Evolutionary conservation across 768 basidiomycete species (phyloP), one percentile per base, ranked within the genome.

Genomic region (Trametes villosa): DNA sequence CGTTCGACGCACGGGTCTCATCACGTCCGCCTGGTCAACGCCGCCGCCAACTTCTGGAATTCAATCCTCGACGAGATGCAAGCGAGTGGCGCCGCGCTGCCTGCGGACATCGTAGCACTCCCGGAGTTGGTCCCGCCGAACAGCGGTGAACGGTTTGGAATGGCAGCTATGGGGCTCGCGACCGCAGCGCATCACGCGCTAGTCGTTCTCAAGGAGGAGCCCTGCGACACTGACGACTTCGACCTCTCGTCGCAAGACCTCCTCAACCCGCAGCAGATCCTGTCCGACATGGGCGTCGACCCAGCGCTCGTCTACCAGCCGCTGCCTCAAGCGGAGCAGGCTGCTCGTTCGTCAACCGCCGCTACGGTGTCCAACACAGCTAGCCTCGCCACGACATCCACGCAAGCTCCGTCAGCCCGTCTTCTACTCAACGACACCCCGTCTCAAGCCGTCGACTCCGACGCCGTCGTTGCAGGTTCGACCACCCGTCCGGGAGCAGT

Each of bases 1-100:
- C 9, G 24, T 2, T 65, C 67, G 0, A 60, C 60, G 1, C 13
- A 63, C 2, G 71, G 73, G 4, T 72, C 65, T 1, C 72, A 74
- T 47, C 71, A 72, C 44, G 34, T 71, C 44, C 44, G 15, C 9
- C 40, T 41, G 18, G 40, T 41, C 40, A n/a, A 41, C n/a, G 15
- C 5, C 7, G 9, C 9, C 40, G 40, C 40, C 9, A 7, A n/a
- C 5, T 6, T 41, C 7, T 41, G 44, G 44, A 45, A 26, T 26
- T 11, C 7, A 22, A 45, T 26, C 7, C 40, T 45, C 20, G 40
- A 41, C 40, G 40, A 9, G 9, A 15, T 13, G 33, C 33, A 34
- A n/a, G 5, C 9, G 12, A 41, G 6, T 7, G 15, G 12, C 5
- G 9, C 9, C 12, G 15, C 40, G 6, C 40, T 41, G 5, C n/a